Conservation (phyloP, 2,329 filamentous ascomycete genomes). For the Fusarium graminum region DNA sequence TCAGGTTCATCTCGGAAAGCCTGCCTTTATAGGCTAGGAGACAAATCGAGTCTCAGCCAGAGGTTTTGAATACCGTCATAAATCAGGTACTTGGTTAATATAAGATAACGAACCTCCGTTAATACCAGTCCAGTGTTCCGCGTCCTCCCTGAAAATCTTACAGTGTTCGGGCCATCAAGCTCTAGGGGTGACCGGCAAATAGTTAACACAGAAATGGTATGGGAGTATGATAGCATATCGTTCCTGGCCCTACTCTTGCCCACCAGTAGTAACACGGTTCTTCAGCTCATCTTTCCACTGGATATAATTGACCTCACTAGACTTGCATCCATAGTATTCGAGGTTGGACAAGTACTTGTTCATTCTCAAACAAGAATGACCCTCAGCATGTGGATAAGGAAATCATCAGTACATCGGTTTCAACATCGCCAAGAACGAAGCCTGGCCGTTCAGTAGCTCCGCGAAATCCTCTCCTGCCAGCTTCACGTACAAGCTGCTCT, state of each 20-base stretch:
- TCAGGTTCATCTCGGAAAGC: constrained; percentile 43
- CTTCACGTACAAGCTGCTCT: constrained; percentile 79
- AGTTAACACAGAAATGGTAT: constrained; percentile 28
- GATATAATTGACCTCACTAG: constrained; percentile 56
- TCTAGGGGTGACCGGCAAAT: constrained; percentile 34
- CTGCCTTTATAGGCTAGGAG: constrained; percentile 48
- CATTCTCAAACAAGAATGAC: constrained; percentile 81
- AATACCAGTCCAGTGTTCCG: constrained; percentile 68
- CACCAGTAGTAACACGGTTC: constrained; percentile 18
- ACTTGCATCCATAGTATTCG: constrained; percentile 78
- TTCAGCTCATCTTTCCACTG: constrained; percentile 71
- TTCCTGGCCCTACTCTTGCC: constrained; percentile 44
- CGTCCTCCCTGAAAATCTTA: constrained; percentile 72
- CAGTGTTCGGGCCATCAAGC: constrained; percentile 65
- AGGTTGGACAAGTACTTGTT: constrained; percentile 81
- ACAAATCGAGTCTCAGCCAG: constrained; percentile 51
- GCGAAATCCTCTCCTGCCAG: constrained; percentile 79
- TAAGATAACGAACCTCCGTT: constrained; percentile 65
- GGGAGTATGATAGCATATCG: constrained; percentile 33
- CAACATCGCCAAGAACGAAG: constrained; percentile 82
- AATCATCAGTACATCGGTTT: constrained; percentile 86
- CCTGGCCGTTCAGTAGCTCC: constrained; percentile 85
- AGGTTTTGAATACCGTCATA: constrained; percentile 49
- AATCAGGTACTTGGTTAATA: constrained; percentile 44
- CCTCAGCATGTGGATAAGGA: constrained; percentile 88